Evolutionary conservation across 805 yeast species (phyloP).

Genomic region (Ogataea populi-albae): DNA sequence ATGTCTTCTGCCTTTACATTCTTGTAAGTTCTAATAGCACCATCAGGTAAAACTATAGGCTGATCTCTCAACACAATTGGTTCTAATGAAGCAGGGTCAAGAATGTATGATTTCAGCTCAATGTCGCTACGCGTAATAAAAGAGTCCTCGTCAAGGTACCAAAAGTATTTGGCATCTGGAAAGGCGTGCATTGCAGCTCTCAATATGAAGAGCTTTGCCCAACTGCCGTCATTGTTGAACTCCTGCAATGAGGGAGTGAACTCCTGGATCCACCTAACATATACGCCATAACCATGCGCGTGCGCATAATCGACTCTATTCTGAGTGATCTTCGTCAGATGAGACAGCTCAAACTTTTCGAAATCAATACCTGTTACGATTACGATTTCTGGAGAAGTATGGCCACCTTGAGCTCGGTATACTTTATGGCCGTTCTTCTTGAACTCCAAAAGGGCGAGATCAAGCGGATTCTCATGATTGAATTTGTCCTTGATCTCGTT

Average conservation of each 20-base stretch:
- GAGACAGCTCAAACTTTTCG: slow-evolving; percentile 56
- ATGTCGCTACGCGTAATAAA: slow-evolving; percentile 69
- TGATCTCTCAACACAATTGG: slow-evolving; percentile 64
- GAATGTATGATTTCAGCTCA: slow-evolving; percentile 56
- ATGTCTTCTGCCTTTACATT: slow-evolving; percentile 53
- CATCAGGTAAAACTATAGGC: slow-evolving; percentile 69
- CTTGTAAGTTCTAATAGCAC: slow-evolving; percentile 66
- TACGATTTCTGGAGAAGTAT: slow-evolving; percentile 59
- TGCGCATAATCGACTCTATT: slow-evolving; percentile 89
- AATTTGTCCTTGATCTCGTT: slow-evolving; percentile 49
- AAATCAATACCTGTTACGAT: slow-evolving; percentile 79
- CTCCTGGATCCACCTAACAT: slow-evolving; percentile 83
- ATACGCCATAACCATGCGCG: slow-evolving; percentile 75
- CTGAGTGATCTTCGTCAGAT: slow-evolving; percentile 69
- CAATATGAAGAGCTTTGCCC: slow-evolving; percentile 64
- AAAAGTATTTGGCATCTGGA: slow-evolving; percentile 86
- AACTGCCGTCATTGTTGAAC: slow-evolving; percentile 44
- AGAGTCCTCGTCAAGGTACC: slow-evolving; percentile 81
- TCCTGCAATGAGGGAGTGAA: slow-evolving; percentile 60
- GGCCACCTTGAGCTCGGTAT: slow-evolving; percentile 35
- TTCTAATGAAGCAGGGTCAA: slow-evolving; percentile 59
- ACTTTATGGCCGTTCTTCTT: slow-evolving; percentile 64
- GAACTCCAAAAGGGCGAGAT: slow-evolving; percentile 55
- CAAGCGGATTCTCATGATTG: slow-evolving; percentile 40
- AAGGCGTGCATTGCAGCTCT: slow-evolving; percentile 93